These are phyloP conservation scores for Colletotrichum truncatum DNA, from an alignment of 2,329 filamentous ascomycete species.

Conservation along the genomic window DNA sequence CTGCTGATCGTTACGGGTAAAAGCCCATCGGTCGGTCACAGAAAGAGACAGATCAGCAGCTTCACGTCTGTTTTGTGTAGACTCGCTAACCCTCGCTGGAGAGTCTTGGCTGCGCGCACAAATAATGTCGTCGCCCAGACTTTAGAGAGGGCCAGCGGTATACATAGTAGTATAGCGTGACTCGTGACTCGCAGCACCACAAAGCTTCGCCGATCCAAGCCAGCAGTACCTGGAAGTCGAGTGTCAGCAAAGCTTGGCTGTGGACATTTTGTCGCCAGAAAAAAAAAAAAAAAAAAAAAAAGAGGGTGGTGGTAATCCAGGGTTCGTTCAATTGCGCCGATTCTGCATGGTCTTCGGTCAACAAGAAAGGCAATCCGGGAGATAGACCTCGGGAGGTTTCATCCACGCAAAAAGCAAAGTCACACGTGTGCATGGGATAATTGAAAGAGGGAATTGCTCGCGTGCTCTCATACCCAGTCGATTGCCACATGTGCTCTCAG, in stretches of 20 bases:
- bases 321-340: too few relatives aligned
- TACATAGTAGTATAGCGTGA: background rate
- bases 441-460: constrained; percentile 7
- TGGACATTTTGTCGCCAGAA: too few relatives aligned
- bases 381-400: background rate
- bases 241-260: background rate
- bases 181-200: background rate
- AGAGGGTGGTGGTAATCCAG: background rate
- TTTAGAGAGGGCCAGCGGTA: background rate
- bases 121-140: background rate
- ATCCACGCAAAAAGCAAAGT: background rate
- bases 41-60: constrained; percentile 13
- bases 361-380: constrained; percentile 1
- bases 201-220: background rate
- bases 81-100: constrained; percentile 9
- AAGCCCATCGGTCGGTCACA: background rate
- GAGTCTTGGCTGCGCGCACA: constrained; percentile 18
- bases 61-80: constrained; percentile 9
- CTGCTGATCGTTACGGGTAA: background rate
- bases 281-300: background rate
- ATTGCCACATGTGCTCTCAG: constrained; percentile 19
- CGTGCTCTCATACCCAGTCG: constrained; percentile 19
- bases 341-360: background rate
- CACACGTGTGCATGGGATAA: background rate
- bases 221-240: background rate